Percentiles rank a stretch among this genome's conserved stretches.
Conservation (phyloP, 176 grass and related monocot genomes). For the Luzula sylvatica region DNA sequence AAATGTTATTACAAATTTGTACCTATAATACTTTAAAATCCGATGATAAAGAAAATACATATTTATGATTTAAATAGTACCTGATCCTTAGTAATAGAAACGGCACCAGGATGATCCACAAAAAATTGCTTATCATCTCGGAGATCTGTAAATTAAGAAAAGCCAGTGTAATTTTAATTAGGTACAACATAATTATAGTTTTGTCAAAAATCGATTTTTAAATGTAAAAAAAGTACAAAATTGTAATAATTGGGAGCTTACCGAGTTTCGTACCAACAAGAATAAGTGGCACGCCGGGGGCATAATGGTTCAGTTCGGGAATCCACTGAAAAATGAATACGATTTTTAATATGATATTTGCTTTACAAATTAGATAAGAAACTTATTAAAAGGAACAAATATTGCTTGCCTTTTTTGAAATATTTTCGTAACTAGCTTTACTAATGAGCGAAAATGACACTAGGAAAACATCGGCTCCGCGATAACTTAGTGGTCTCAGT, state of each 20-base stretch:
- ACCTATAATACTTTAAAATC: background rate
- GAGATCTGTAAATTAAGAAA: too few relatives aligned
- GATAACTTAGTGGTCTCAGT: slow-evolving; percentile 57
- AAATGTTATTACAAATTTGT: background rate
- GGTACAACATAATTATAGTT: too few relatives aligned
- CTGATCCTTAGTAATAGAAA: slow-evolving; percentile 24
- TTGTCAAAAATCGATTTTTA: too few relatives aligned
- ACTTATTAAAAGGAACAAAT: background rate
- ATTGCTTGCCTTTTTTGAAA: slow-evolving; percentile 60
- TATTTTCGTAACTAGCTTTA: slow-evolving; percentile 78
- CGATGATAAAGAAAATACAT: background rate
- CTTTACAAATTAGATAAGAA: slow-evolving; percentile 1
- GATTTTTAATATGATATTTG: background rate
- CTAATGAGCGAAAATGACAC: slow-evolving; percentile 70
- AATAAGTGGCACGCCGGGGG: slow-evolving; percentile 60
- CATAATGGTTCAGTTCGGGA: slow-evolving; percentile 64
- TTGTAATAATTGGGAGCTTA: background rate
- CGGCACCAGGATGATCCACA: slow-evolving; percentile 31
- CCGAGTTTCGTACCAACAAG: slow-evolving; percentile 74
- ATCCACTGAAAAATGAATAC: slow-evolving; percentile 38
- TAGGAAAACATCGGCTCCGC: slow-evolving; percentile 65
- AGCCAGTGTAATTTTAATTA: too few relatives aligned
- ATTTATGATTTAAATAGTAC: background rate
- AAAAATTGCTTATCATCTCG: too few relatives aligned
- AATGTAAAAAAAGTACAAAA: too few relatives aligned